Base-by-base conservation (phyloP, 2,329 filamentous ascomycete genomes). In the Xylariaceae sp. region DNA sequence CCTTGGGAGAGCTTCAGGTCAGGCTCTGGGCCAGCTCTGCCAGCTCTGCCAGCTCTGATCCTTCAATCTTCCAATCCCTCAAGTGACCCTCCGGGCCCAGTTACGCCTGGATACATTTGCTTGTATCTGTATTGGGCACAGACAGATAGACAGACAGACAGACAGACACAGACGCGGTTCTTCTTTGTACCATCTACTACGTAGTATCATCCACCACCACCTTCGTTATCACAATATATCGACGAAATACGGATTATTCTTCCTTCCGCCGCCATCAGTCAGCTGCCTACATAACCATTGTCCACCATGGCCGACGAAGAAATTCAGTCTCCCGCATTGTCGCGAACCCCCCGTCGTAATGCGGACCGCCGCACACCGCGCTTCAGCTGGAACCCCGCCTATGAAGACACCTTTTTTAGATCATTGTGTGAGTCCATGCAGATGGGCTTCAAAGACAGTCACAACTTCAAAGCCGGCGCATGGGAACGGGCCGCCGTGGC, bases 401-500 rank as follows among this genome's bases (percentile, higher is more conserved):
- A 80, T 74, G 82, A 85, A 71, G 77, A 78, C 56, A 85, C 82
- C 59, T 85, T 85, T 71, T 85, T 85, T 72, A 76, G 78, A 57
- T 85, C 82, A 53, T 77, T 85, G 4, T 83, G 81, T 73, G 80
- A 85, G 65, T 83, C 81, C 42, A 82, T 85, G 65, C 76, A 78
- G 67, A 74, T 83, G 50, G 82, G 82, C 62, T 76, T 82, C 57
- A 76, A 75, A 65, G 81, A 83, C 65, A 81, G 81, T 65, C 81
- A 81, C 72, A 84, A 80, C 74, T 85, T 85, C 76, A 85, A 85
- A 72, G 76, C 79, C 15, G 82, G 84, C 67, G 82, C 82, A 1
- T 85, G 82, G 82, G 80, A 84, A 58, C 80, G 81, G 64, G 82
- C 82, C 51, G 77, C 79, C 57, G 73, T 76, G 51, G 81, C 80